Base-by-base conservation (phyloP, 2,329 filamentous ascomycete genomes). In the Orbilia brochopaga region DNA sequence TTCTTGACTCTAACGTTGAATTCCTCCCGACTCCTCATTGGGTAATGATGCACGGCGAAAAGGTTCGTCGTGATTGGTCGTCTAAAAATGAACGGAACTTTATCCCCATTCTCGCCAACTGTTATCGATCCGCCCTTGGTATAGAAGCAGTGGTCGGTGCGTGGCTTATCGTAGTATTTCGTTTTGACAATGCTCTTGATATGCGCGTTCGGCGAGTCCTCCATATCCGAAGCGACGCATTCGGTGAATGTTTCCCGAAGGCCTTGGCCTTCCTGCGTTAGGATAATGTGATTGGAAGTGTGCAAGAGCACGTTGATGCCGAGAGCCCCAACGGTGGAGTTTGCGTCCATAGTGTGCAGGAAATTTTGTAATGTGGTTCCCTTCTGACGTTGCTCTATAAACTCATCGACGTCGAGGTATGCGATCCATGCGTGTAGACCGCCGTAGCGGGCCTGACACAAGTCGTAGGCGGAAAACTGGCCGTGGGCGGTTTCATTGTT, bases 371-470 rank as follows among this genome's bases (percentile, higher is more conserved):
- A 56, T 0, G 75, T 78, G 52, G 78, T 74, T 10, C 61, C 64
- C 15, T 48, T 53, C 13, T 13, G 74, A 44, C 44, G 74, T 74
- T 74, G 78, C 19, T 72, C 78, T 23, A 79, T 69, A 60, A 79
- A 79, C 66, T 79, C 78, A 58, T 79, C 78, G 19, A 69, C 74
- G 70, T 79, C 78, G 30, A 79, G 72, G 60, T 78, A 79, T 7
- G 75, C 78, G 17, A 79, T 77, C 78, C 78, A 79, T 8, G 74
- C 78, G 64, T 79, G 77, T 13, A 73, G 73, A 13, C 66, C 66
- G 24, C 76, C 75, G 46, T 75, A 77, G 7, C 62, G 59, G 17
- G 69, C 53, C 32, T 74, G 66, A 52, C 77, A 78, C 27, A 74
- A 32, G 7, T 55, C 56, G 64, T 78, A 78, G 32, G 67, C 67